Conservation (phyloP, 495 filamentous ascomycete genomes). For the Xylaria longipes region DNA sequence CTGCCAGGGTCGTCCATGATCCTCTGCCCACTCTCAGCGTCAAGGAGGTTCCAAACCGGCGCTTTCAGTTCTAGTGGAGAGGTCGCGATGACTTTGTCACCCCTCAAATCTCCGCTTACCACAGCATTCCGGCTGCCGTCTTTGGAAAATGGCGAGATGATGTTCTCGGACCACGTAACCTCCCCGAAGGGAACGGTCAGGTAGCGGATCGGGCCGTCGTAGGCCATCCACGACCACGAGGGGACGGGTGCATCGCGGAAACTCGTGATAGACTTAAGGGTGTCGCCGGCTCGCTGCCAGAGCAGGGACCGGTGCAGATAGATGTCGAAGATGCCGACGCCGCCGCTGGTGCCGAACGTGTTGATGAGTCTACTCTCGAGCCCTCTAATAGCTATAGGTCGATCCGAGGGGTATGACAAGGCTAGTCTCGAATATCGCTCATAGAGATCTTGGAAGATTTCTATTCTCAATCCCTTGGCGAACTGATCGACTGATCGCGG, state of each 20-base stretch:
- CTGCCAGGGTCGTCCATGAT: not conserved
- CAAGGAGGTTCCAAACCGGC: not conserved
- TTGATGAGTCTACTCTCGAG: not conserved
- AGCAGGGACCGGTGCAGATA: not conserved
- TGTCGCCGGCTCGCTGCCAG: not conserved
- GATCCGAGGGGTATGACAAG: not conserved
- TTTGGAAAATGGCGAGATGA: not conserved
- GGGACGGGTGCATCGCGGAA: not conserved
- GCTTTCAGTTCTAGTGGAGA: not conserved
- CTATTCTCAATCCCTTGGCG: not conserved
- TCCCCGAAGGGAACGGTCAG: not conserved
- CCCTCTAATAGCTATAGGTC: not conserved
- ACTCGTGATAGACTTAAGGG: not conserved
- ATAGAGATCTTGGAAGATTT: not conserved
- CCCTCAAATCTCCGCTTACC: not conserved
- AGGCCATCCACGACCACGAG: conserved; percentile 4
- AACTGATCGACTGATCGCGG: not conserved
- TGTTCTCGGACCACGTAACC: not conserved
- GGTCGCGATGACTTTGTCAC: not conserved
- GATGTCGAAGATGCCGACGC: not conserved
- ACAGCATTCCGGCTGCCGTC: not conserved
- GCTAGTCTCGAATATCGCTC: not conserved
- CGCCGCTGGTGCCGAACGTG: not conserved
- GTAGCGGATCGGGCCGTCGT: not conserved
- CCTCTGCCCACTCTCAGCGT: not conserved